Conservation (phyloP, 2,329 filamentous ascomycete genomes). For the Nakataea oryzae region DNA sequence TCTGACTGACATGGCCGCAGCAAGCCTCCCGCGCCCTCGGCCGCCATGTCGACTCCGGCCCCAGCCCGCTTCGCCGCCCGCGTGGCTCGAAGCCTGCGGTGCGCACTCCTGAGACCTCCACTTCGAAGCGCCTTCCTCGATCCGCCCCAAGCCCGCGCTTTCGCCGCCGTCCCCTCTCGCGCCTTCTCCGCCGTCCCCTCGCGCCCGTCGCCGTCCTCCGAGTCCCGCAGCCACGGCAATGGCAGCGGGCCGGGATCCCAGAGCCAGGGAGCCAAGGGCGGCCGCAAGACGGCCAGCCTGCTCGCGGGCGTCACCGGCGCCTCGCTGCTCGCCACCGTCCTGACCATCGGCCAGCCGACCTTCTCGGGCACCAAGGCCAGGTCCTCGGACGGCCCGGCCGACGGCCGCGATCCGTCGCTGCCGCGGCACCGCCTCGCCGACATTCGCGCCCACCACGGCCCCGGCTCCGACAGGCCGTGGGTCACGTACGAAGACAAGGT, state of each 20-base stretch:
- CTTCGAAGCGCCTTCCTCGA: neutral
- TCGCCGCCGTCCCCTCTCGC: neutral
- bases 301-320: constrained; percentile 1
- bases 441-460: constrained; percentile 11
- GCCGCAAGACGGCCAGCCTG: neutral
- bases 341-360: neutral
- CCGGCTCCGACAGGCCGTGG: constrained; percentile 35
- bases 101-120: neutral
- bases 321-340: neutral
- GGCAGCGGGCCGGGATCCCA: neutral
- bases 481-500: constrained; percentile 53
- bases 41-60: neutral
- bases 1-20: neutral
- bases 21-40: neutral
- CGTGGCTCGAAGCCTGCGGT: neutral
- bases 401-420: constrained; percentile 11
- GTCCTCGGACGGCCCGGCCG: neutral
- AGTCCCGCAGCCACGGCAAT: neutral
- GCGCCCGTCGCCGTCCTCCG: neutral
- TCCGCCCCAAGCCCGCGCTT: too few species aligned
- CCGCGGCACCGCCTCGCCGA: constrained; percentile 13
- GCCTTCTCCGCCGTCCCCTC: neutral
- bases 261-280: neutral
- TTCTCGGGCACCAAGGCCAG: neutral
- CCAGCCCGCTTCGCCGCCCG: too few species aligned